Evolutionary conservation across 2,329 filamentous ascomycete species (phyloP).

Genomic region (Diaporthe aspalathi): DNA sequence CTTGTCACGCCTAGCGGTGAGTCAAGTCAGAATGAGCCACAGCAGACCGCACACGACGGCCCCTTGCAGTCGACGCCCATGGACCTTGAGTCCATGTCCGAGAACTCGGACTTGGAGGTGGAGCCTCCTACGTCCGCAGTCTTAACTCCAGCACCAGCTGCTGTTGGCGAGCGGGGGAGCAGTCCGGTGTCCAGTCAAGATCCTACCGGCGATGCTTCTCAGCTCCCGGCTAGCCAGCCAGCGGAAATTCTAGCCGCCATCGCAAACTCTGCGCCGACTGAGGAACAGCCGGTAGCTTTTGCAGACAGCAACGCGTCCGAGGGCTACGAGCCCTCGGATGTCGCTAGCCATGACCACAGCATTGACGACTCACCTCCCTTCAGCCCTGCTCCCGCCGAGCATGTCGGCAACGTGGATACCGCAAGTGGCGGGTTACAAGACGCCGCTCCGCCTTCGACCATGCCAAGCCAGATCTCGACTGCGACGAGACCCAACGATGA

Average conservation of each 20-base stretch:
- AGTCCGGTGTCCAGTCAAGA: neutral
- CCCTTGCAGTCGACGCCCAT: constrained; percentile 38
- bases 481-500: constrained; percentile 43
- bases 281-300: neutral
- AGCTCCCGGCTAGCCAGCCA: neutral
- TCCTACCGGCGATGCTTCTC: neutral
- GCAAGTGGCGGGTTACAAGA: constrained; percentile 43
- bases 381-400: constrained; percentile 41
- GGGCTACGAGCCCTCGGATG: constrained; percentile 67
- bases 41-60: neutral
- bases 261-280: neutral
- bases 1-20: neutral
- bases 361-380: constrained; percentile 39
- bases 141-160: neutral
- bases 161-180: neutral
- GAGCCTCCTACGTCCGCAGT: neutral
- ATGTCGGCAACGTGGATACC: constrained; percentile 45
- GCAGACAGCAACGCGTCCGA: constrained; percentile 55
- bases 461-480: constrained; percentile 49
- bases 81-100: constrained; percentile 40
- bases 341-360: constrained; percentile 42
- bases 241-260: constrained; percentile 13
- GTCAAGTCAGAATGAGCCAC: neutral
- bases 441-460: constrained; percentile 37
- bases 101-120: constrained; percentile 3